Base-by-base conservation (phyloP, 192 early-diverging fungal genomes). In the Coemansia sp. region DNA sequence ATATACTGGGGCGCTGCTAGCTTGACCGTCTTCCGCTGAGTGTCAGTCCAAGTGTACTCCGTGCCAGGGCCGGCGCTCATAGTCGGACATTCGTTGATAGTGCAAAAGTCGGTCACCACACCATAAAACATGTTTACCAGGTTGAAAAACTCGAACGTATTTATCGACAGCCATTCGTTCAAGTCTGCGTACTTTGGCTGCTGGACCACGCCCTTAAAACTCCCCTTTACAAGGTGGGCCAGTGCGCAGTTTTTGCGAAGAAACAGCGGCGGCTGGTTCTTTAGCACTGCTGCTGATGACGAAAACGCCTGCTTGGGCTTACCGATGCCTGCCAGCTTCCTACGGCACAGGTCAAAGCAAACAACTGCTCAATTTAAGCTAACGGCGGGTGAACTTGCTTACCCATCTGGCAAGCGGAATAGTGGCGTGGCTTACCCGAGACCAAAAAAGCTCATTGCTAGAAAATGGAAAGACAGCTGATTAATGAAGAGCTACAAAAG, bases 41-140 rank as follows among this genome's bases (percentile, higher is more conserved):
- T 89, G 83, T 99, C 96, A 50, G 88, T 89, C 96, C 96, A 99
- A 6, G 87, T 87, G 74, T 95, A 98, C 66, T 98, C 96, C 61
- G 79, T 77, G 55, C 83, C 87, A 64, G 89, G 84, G 4, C 94
- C 94, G 37, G 87, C 94, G 42, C 85, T 86, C 95, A 97, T 96
- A 16, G 82, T 85, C 14, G 95, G 90, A 63, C 96, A 97, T 28
- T 87, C 85, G 45, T 78, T 70, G 24, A 86, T 80, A 4, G 93
- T 93, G 83, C 96, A 98, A 79, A 90, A 96, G 62, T 96, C 90
- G 14, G 90, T 87, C 46, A 98, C 81, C 11, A 91, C 85, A 36
- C 93, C 89, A 78, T 95, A 96, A 72, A 96, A 96, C 69, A 94
- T 82, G 71, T 93, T 94, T 56, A 91, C 84, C 69, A 93, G 89